Percentiles rank a stretch among this genome's conserved stretches.
Conservation (phyloP, 2,329 filamentous ascomycete genomes). For the Elsinoe necatrix region DNA sequence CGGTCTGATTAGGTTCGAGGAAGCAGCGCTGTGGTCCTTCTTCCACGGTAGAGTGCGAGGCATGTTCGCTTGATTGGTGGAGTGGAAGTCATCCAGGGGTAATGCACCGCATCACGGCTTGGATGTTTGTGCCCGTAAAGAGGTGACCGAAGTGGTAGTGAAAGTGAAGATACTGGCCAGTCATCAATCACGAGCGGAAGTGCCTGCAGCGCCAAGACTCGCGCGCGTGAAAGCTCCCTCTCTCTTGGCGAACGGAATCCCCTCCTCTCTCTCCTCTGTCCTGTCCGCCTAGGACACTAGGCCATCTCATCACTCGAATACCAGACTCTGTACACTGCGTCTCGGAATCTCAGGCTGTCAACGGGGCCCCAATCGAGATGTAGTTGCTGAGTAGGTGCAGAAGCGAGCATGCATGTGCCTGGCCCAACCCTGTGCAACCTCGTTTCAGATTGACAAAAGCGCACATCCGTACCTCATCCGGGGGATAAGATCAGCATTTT, state of each 20-base stretch:
- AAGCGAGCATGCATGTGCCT: too few species aligned
- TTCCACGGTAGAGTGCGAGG: slow-evolving; percentile 31
- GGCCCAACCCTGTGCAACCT: neutral
- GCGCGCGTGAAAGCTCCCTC: neutral
- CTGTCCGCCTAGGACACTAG: too few species aligned
- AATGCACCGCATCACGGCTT: too few species aligned
- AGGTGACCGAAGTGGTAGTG: neutral
- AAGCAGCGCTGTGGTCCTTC: slow-evolving; percentile 16
- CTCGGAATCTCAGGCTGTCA: too few species aligned
- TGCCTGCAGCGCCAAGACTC: neutral
- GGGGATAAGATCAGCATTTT: slow-evolving; percentile 3
- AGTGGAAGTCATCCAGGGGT: neutral
- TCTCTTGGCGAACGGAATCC: too few species aligned
- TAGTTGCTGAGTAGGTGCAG: too few species aligned
- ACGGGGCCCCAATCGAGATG: too few species aligned
- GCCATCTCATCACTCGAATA: too few species aligned
- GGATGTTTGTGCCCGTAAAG: neutral
- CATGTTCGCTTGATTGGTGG: slow-evolving; percentile 19
- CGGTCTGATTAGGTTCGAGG: neutral
- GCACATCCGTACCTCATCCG: neutral
- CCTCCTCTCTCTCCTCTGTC: too few species aligned
- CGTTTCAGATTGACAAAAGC: slow-evolving; percentile 10
- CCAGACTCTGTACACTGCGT: too few species aligned
- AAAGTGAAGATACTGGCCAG: neutral
- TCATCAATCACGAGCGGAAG: neutral